Evolutionary conservation across 2,329 filamentous ascomycete genomes (phyloP), one percentile per base, ranked within the genome.

Genomic region (Fusarium miscanthi): DNA sequence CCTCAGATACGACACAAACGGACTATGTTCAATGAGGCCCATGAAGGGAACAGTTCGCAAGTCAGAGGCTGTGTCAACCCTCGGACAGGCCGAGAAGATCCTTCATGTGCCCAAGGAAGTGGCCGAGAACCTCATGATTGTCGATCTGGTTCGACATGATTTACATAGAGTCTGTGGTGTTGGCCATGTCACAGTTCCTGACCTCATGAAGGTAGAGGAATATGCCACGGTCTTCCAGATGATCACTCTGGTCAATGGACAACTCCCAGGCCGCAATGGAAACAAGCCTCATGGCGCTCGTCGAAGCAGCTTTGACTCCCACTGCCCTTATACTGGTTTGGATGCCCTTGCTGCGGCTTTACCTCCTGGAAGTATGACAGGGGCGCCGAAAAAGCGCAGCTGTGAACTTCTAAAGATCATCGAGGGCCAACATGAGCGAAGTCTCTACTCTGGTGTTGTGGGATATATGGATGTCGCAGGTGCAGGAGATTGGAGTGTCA

Each of bases 1-100:
- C 79, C 88, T 98, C 21, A 89, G 89, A 51, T 84, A 85, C 75
- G 78, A 82, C 59, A 69, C 77, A 4, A 82, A 81, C 2, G 91
- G 92, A 2, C 81, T 84, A 45, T 93, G 91, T 79, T 90, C 92
- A 69, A 96, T 98, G 87, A 90, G 95, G 12, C 95, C 95, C 0
- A 98, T 98, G 90, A 98, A 98, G 84, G 95, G 95, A 52, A 98
- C 95, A 0, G 94, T 98, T n/a, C 91, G 91, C 75, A 97, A 97
- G 76, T 89, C 88, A 1, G 84, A 86, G 2, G 85, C 85, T 3
- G 90, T 87, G 1, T 80, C 92, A 41, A 96, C 92, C 1, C 85
- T 92, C n/a, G 88, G 87, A 9, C 88, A 93, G 76, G 95, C 95
- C 2, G 90, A 91, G 68, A 83, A 84, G 33, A 89, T 97, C 42